phyloP scores from a whole-genome alignment of 2,329 filamentous ascomycete genomes.

The Hypoxylon sp. region DNA sequence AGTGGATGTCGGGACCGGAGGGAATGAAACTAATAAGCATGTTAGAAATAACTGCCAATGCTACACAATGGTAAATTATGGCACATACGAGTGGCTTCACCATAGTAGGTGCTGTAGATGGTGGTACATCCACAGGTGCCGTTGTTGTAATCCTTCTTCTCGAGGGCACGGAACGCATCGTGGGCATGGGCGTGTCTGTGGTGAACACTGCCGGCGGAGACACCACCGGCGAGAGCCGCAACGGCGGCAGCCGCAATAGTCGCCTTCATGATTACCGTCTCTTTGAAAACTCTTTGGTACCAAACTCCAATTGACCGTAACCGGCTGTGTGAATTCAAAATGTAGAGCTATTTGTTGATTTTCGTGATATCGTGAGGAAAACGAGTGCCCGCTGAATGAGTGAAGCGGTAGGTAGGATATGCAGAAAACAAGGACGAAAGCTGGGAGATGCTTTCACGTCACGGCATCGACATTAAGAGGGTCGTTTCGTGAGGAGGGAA shows the following conservation, averaged over 20 bases:
- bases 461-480: constrained; percentile 67
- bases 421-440: constrained; percentile 67
- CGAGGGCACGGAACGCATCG: constrained; percentile 65
- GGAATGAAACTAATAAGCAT: constrained; percentile 57
- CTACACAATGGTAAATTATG: constrained; percentile 4
- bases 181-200: constrained; percentile 76
- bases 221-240: constrained; percentile 71
- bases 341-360: constrained; percentile 50
- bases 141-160: constrained; percentile 62
- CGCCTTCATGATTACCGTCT: constrained; percentile 78
- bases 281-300: constrained; percentile 43
- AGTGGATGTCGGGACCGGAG: constrained; percentile 52
- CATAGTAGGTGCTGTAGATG: constrained; percentile 79
- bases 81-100: constrained; percentile 74
- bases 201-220: constrained; percentile 66
- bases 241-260: constrained; percentile 75
- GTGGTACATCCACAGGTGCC: constrained; percentile 78
- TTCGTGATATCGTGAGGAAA: constrained; percentile 58
- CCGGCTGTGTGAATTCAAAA: constrained; percentile 46
- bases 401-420: constrained; percentile 77
- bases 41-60: constrained; percentile 24
- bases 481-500: constrained; percentile 60
- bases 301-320: constrained; percentile 53
- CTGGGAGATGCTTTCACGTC: constrained; percentile 62
- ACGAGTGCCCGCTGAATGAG: constrained; percentile 90